Conservation (phyloP, 1,284 basidiomycete genomes). For the Apiotrichum montevideense region DNA sequence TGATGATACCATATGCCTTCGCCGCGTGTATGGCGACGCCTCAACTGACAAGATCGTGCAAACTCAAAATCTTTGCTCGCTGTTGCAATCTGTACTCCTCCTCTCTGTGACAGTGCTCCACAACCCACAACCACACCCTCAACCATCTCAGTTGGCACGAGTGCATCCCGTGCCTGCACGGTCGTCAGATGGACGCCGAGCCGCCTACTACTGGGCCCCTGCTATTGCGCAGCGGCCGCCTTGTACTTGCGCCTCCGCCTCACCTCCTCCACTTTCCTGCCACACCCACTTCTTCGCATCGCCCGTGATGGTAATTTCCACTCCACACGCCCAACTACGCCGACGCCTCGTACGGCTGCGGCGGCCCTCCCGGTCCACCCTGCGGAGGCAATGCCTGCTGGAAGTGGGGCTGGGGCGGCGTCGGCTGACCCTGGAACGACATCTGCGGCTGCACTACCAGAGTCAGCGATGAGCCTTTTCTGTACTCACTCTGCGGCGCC, state of each 20-base stretch:
- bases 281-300: no score
- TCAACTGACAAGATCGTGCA: no score
- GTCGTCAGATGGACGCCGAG: not conserved
- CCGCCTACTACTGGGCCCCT: not conserved
- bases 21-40: no score
- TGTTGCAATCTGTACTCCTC: no score
- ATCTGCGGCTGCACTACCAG: conserved; percentile 16
- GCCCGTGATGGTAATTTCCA: no score
- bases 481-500: conserved; percentile 38
- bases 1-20: no score
- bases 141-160: not conserved
- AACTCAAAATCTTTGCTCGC: no score
- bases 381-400: conserved; percentile 18
- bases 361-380: not conserved
- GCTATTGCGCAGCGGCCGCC: no score
- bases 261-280: no score
- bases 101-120: no score
- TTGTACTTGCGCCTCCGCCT: no score
- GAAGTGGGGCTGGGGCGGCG: conserved; percentile 20
- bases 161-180: not conserved
- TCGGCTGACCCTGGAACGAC: conserved; percentile 16
- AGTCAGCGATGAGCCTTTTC: not conserved
- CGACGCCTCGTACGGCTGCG: conserved; percentile 7
- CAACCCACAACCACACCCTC: no score
- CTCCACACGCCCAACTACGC: not conserved